These are phyloP conservation scores for Paralagenidium karlingii DNA, from an alignment of 352 stramenopile genomes.

Conservation along the genomic window DNA sequence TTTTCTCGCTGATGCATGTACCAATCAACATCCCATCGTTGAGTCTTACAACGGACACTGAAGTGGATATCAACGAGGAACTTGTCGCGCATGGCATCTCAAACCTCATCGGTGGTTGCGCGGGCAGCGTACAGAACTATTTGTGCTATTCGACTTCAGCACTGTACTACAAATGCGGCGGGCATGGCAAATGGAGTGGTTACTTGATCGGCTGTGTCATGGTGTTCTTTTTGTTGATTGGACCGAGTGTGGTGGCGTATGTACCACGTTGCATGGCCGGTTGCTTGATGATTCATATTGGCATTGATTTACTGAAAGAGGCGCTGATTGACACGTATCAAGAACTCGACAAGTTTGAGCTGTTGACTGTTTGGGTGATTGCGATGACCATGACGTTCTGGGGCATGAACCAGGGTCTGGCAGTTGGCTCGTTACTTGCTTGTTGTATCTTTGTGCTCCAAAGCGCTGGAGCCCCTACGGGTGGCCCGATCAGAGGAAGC, in stretches of 20 bases:
- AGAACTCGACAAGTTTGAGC: conserved; percentile 84
- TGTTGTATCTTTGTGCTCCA: conserved; percentile 87
- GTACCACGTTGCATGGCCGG: conserved; percentile 89
- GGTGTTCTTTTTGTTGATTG: conserved; percentile 82
- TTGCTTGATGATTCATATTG: conserved; percentile 87
- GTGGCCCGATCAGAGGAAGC: conserved; percentile 80
- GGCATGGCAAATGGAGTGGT: conserved; percentile 44
- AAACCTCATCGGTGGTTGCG: conserved; percentile 78
- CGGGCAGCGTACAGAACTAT: conserved; percentile 86
- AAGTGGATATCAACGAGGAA: conserved; percentile 90
- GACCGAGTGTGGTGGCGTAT: conserved; percentile 71
- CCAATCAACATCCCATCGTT: conserved; percentile 92
- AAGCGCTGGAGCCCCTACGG: conserved; percentile 65
- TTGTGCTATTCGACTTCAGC: conserved; percentile 81
- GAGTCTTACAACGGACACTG: conserved; percentile 66
- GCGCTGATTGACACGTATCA: conserved; percentile 80
- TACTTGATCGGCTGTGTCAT: conserved; percentile 55
- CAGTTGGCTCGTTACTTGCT: conserved; percentile 77
- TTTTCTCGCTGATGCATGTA: conserved; percentile 93
- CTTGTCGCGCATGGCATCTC: conserved; percentile 87
- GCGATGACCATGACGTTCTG: conserved; percentile 84
- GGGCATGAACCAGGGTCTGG: conserved; percentile 86
- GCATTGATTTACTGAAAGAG: conserved; percentile 83
- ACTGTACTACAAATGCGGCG: conserved; percentile 84
- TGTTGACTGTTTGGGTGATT: conserved; percentile 86